Base-by-base conservation (phyloP, 1,139 yeast genomes). In the Saccharomycopsis hybrid region DNA sequence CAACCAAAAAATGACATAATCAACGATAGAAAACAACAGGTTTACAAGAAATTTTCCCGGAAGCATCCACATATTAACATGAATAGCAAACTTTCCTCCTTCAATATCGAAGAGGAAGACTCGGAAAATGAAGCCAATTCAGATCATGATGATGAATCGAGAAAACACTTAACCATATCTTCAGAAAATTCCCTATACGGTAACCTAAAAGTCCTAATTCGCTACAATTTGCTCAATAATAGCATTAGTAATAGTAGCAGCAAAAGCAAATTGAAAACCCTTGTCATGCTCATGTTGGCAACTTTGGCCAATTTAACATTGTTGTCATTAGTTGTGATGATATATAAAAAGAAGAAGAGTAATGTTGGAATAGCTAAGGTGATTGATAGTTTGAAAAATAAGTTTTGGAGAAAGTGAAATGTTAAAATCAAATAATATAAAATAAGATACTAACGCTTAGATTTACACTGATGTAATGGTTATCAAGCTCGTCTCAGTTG, bases 51-150 rank as follows among this genome's bases (percentile, higher is more conserved):
- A 13, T 51, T 51, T 32, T 37, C 47, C 4, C 28, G 38, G 11
- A 48, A 45, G 33, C 54, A 51, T 43, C 54, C 54, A 9, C 54
- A 51, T 25, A 51, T 51, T 4, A 27, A 35, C 1, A 49, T 48
- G 44, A 41, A 49, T 24, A 13, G 48, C 9, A 49, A 47, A 29
- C 13, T 40, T 7, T n/a, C 4, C 8, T 8, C 30, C 24, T 5
- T 5, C n/a, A 11, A 11, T 11, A 8, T 32, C 11, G 39, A 36
- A n/a, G 24, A 7, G 5, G 5, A n/a, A 38, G 35, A 5, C 9
- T 5, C 42, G 31, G 29, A 35, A 38, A 18, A 7, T 5, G 24
- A 11, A 9, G 24, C 24, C 24, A 31, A 31, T n/a, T 30, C 46
- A 44, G 7, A n/a, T 5, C 42, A 39, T 11, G 18, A 38, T 27